Percentiles rank a stretch among this genome's conserved stretches.
phyloP scores from a whole-genome alignment of 305 asterid species.

The Solanum chacoense region DNA sequence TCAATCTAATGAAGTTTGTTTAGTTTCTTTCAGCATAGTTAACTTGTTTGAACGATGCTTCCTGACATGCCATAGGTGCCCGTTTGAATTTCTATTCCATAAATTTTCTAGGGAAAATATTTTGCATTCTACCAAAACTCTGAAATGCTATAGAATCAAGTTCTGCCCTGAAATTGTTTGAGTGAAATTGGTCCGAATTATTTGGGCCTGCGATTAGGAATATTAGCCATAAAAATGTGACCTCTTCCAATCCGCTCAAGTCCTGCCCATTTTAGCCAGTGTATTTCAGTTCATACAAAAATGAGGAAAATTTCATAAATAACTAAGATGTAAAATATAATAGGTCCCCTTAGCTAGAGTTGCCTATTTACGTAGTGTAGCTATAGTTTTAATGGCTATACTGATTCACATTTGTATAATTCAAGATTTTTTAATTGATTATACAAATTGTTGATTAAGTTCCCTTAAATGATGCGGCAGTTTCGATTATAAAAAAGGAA shows the following conservation, averaged over 20 bases:
- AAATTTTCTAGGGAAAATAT: neutral
- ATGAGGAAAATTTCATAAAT: neutral
- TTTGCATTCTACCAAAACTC: neutral
- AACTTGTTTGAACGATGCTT: neutral
- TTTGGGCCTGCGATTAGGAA: neutral
- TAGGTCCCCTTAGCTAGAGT: neutral
- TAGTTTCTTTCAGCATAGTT: neutral
- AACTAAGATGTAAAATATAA: too few relatives aligned
- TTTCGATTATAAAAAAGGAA: too few relatives aligned
- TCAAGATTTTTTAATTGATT: too few relatives aligned
- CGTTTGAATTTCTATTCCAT: neutral
- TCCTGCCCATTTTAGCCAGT: neutral
- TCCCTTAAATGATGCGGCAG: neutral
- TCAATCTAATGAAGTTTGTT: neutral
- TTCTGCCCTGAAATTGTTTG: neutral
- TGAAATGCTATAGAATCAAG: neutral
- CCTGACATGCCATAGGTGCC: neutral
- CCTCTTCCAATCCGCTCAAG: neutral
- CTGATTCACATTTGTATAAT: too few relatives aligned
- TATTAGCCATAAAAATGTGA: neutral
- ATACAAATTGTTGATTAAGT: too few relatives aligned
- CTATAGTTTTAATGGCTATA: neutral
- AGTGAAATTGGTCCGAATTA: neutral
- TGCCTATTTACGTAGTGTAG: neutral
- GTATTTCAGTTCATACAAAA: neutral